Evolutionary conservation across 441 rosid species (phyloP), one percentile per base, ranked within the genome.

Genomic region (Croton laevigatus): DNA sequence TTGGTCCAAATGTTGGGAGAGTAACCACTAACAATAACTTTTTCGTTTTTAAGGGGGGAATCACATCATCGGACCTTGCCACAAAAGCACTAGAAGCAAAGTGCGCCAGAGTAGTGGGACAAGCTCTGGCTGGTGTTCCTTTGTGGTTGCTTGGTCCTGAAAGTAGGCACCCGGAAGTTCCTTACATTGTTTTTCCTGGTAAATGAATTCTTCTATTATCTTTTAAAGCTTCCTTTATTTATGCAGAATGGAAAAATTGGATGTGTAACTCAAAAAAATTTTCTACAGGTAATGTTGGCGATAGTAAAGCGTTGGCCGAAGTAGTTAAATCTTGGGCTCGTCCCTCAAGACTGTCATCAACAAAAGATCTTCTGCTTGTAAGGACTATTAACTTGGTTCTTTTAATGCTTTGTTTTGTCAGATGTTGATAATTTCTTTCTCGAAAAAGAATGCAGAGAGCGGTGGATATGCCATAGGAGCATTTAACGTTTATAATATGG

Each of bases 121-220:
- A 94, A 82, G 97, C 99, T 76, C 85, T 94, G 48, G 85, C 99
- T 62, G 99, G 99, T 78, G 92, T 94, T 72, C 99, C 99, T 62
- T 77, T 94, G 74, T 94, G 99, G 99, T 86, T 90, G 86, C 82
- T 94, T 62, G 99, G 99, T 80, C 84, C 96, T 52, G 97, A 92
- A 84, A 94, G 97, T 78, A 92, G 91, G 81, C 96, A 92, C 82
- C 98, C 99, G 1, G 93, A 97, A 71, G 94, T 92, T 75, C 99
- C 98, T 32, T 94, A 92, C 80, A 88, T 94, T 79, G 99, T 94
- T 67, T 94, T 94, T 80, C 99, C 98, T 3, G 99, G 99, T 92
- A 87, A 80, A 52, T 69, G 52, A 59, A 59, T 34, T 23, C 52
- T 62, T 55, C 61, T 53, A 53, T 58, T 40, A 20, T 38, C 69